These are phyloP conservation scores for Heteromeles arbutifolia DNA, from an alignment of 306 rosid genomes.

Conservation along the genomic window DNA sequence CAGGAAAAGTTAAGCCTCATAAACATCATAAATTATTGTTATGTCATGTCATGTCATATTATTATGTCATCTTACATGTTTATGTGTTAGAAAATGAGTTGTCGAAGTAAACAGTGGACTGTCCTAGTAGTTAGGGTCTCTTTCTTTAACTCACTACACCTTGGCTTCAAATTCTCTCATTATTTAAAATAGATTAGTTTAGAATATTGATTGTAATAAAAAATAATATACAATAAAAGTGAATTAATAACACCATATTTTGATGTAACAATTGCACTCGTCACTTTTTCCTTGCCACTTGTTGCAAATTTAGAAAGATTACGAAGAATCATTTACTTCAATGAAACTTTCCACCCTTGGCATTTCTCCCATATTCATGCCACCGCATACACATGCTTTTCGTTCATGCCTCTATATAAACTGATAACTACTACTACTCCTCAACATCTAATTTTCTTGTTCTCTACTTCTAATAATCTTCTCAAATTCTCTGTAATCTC, in stretches of 20 bases:
- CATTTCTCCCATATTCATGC: not conserved
- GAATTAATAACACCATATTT: no score
- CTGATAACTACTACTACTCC: not conserved
- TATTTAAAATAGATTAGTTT: no score
- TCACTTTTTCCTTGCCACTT: not conserved
- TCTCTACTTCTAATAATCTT: not conserved
- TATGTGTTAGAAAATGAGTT: not conserved
- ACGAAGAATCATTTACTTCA: not conserved
- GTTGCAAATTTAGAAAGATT: not conserved
- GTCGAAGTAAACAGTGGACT: not conserved
- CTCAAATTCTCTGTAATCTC: not conserved
- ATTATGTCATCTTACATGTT: not conserved
- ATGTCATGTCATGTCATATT: no score
- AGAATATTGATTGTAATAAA: no score
- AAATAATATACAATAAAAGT: no score
- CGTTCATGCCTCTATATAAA: constrained; percentile 3
- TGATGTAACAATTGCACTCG: no score
- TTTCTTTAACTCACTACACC: no score
- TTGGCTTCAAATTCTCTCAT: no score
- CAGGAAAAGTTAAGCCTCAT: not conserved
- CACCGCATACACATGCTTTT: not conserved
- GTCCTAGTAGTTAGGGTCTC: no score
- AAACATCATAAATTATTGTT: not conserved
- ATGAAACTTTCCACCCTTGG: not conserved
- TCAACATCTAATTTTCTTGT: not conserved